Conservation (phyloP, 306 rosid genomes). For the Cucumis hystrix region DNA sequence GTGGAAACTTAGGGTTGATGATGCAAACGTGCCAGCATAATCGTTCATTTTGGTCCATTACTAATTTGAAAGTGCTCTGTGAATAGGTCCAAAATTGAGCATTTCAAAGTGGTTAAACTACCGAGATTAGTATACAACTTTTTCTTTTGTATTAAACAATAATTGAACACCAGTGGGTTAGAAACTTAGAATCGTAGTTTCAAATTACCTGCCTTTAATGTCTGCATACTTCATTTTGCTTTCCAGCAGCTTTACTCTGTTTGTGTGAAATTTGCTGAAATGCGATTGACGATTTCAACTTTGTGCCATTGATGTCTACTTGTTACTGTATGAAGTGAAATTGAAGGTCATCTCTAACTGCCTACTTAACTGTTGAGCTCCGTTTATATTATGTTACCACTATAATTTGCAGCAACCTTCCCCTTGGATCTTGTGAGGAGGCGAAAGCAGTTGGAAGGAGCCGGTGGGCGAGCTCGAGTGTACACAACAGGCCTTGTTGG, state of each 20-base stretch:
- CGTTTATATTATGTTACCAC: constrained; percentile 18
- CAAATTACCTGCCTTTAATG: not conserved
- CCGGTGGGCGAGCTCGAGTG: constrained; percentile 84
- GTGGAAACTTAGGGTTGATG: not conserved
- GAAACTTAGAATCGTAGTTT: not conserved
- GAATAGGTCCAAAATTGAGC: not conserved
- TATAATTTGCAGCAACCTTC: constrained; percentile 73
- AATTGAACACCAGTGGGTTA: not conserved
- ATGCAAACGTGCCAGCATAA: not conserved
- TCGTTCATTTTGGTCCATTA: not conserved
- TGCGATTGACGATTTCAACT: not conserved
- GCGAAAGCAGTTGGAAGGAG: constrained; percentile 95
- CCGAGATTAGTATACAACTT: not conserved
- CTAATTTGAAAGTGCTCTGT: not conserved
- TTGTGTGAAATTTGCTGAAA: not conserved
- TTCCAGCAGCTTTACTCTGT: not conserved
- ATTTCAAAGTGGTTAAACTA: not conserved
- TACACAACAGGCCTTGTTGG: constrained; percentile 70
- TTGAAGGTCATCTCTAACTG: not conserved
- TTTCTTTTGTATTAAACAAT: not conserved
- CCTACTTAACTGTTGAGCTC: not conserved
- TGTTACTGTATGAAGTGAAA: not conserved
- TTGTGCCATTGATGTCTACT: not conserved
- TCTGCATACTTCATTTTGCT: not conserved
- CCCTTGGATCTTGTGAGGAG: constrained; percentile 97